Conservation (phyloP, 139 green algal species). For the Marvania coccoides region DNA sequence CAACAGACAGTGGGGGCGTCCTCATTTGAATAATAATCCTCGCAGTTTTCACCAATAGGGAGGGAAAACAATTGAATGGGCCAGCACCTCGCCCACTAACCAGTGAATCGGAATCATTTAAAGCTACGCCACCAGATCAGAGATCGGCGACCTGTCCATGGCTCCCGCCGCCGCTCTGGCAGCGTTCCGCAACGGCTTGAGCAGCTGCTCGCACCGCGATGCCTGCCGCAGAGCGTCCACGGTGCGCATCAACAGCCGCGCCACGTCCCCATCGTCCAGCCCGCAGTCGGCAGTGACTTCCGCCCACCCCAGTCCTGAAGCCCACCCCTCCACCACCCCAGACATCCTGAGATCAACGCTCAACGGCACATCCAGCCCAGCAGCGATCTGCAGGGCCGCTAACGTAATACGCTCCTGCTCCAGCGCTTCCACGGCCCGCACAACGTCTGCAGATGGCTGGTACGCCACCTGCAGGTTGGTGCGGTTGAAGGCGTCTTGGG, state of each 20-base stretch:
- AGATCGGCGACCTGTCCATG: slow-evolving; percentile 70
- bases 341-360: slow-evolving; percentile 23
- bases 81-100: too few relatives aligned
- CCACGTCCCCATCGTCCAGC: slow-evolving; percentile 82
- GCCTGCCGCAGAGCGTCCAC: slow-evolving; percentile 73
- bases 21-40: too few relatives aligned
- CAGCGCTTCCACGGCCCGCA: slow-evolving; percentile 40
- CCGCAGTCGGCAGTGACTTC: slow-evolving; percentile 52
- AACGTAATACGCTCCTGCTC: slow-evolving; percentile 45
- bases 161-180: slow-evolving; percentile 43
- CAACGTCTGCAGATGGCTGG: slow-evolving; percentile 24
- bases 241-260: slow-evolving; percentile 68
- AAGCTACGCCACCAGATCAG: slow-evolving; percentile 46
- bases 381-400: slow-evolving; percentile 43
- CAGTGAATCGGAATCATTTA: too few relatives aligned
- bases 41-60: too few relatives aligned
- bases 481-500: slow-evolving; percentile 32
- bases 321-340: slow-evolving; percentile 79
- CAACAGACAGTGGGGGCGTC: too few relatives aligned
- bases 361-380: slow-evolving; percentile 26
- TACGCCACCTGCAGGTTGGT: slow-evolving; percentile 38
- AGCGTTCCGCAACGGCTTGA: slow-evolving; percentile 36
- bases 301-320: slow-evolving; percentile 50
- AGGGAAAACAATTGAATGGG: too few relatives aligned
- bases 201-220: slow-evolving; percentile 35